phyloP scores from a whole-genome alignment of 2,329 filamentous ascomycete genomes.

The Cyclaneusma minus region DNA sequence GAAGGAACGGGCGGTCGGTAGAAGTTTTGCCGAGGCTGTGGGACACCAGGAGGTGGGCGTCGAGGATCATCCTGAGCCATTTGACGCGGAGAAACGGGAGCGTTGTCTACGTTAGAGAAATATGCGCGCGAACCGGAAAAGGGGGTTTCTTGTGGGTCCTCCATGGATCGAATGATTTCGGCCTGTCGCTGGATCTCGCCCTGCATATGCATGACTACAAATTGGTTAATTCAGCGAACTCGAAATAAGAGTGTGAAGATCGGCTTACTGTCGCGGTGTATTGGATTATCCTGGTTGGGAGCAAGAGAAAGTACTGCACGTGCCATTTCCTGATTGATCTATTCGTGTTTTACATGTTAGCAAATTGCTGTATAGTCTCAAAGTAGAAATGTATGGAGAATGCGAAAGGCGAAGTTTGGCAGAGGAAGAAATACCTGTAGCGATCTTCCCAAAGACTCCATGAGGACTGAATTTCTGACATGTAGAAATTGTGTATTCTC shows the following conservation, averaged over 20 bases:
- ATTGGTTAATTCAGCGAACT: constrained; percentile 13
- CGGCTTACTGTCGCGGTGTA: constrained; percentile 68
- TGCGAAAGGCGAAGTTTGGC: constrained; percentile 2
- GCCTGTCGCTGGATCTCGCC: constrained; percentile 44
- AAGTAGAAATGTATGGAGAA: constrained; percentile 3
- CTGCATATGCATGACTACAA: constrained; percentile 38
- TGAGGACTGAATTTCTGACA: constrained; percentile 64
- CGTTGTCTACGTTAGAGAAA: constrained; percentile 51
- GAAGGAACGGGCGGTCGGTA: constrained; percentile 68
- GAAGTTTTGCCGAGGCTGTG: constrained; percentile 43
- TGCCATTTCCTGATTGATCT: constrained; percentile 77
- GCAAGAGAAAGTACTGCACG: constrained; percentile 59
- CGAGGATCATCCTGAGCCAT: constrained; percentile 73
- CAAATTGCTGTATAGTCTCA: too few species aligned
- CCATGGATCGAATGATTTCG: constrained; percentile 38
- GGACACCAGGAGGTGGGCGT: constrained; percentile 40
- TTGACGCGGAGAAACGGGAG: constrained; percentile 77
- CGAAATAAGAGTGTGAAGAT: constrained; percentile 7
- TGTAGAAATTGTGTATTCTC: constrained; percentile 69
- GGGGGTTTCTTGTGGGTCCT: constrained; percentile 52
- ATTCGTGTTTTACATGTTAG: too few species aligned
- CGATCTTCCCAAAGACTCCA: constrained; percentile 64
- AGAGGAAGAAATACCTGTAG: constrained; percentile 35
- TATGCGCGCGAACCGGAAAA: constrained; percentile 50
- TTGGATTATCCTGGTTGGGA: constrained; percentile 57